phyloP scores from a whole-genome alignment of 495 filamentous ascomycete genomes.

The Chaetomidium leptoderma region DNA sequence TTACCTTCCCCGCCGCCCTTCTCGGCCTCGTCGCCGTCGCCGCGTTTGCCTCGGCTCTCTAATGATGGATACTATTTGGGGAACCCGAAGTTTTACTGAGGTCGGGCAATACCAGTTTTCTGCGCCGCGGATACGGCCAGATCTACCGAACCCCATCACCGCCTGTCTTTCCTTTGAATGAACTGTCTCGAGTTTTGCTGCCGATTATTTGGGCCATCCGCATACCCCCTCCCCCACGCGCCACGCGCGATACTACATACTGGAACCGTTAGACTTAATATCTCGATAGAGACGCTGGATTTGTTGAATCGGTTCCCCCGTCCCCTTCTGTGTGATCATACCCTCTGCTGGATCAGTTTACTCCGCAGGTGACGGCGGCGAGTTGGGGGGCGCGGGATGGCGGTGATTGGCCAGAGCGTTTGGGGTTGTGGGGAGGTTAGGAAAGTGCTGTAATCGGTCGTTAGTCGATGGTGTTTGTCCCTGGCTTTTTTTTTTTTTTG shows the following conservation, averaged over 20 bases:
- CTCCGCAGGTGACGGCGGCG: neutral
- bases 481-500: neutral
- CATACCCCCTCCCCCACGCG: slow-evolving; percentile 8
- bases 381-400: neutral
- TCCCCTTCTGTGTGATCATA: neutral
- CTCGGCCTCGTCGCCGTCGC: slow-evolving; percentile 39
- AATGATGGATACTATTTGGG: slow-evolving; percentile 14
- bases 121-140: neutral
- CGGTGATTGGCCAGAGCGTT: neutral
- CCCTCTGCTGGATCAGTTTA: neutral
- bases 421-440: neutral
- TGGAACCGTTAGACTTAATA: slow-evolving; percentile 37
- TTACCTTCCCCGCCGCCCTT: slow-evolving; percentile 37
- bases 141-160: neutral
- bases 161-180: slow-evolving; percentile 15
- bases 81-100: slow-evolving; percentile 2
- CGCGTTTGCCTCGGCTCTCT: slow-evolving; percentile 35
- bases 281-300: slow-evolving; percentile 25
- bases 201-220: slow-evolving; percentile 12
- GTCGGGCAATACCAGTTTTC: neutral
- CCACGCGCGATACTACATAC: slow-evolving; percentile 20
- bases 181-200: slow-evolving; percentile 22
- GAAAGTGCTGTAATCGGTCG: slow-evolving; percentile 13
- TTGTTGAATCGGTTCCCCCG: slow-evolving; percentile 3
- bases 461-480: neutral